Percentiles rank a stretch among this genome's conserved stretches.
phyloP scores from a whole-genome alignment of 139 green algal species.

The Astrephomene gubernaculifera region DNA sequence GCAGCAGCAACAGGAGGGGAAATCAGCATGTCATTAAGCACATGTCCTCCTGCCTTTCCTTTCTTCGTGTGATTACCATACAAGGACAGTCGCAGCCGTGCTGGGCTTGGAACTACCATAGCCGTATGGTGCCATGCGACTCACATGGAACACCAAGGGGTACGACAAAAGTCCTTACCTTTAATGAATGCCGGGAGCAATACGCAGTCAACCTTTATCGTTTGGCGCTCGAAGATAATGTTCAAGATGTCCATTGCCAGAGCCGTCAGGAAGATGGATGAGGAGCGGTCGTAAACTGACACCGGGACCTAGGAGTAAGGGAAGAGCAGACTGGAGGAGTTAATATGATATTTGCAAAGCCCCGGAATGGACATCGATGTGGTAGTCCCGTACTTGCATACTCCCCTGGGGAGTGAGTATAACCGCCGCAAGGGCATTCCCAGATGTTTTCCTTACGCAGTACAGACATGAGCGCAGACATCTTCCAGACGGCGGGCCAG shows the following conservation, averaged over 20 bases:
- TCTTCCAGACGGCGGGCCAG: background rate
- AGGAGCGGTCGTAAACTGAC: constrained; percentile 53
- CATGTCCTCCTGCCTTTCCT: no score
- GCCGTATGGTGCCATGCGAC: background rate
- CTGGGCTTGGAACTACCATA: background rate
- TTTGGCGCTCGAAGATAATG: constrained; percentile 63
- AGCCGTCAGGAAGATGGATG: constrained; percentile 57
- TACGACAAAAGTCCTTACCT: background rate
- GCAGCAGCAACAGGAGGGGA: constrained; percentile 41
- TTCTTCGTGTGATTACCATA: no score
- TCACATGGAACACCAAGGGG: background rate
- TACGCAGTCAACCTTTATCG: constrained; percentile 73
- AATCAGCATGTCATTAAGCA: no score
- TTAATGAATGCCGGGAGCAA: constrained; percentile 70
- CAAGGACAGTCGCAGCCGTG: background rate
- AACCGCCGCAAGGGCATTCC: background rate
- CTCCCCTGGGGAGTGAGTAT: background rate
- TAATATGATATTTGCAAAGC: background rate
- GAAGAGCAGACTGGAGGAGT: background rate
- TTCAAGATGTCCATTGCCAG: constrained; percentile 57
- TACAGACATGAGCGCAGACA: background rate
- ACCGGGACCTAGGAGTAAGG: constrained; percentile 51
- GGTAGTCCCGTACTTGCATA: background rate
- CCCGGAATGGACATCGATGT: background rate
- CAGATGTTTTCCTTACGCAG: background rate